phyloP scores from a whole-genome alignment of 345 rosid species.

The Rhodamnia argentea region DNA sequence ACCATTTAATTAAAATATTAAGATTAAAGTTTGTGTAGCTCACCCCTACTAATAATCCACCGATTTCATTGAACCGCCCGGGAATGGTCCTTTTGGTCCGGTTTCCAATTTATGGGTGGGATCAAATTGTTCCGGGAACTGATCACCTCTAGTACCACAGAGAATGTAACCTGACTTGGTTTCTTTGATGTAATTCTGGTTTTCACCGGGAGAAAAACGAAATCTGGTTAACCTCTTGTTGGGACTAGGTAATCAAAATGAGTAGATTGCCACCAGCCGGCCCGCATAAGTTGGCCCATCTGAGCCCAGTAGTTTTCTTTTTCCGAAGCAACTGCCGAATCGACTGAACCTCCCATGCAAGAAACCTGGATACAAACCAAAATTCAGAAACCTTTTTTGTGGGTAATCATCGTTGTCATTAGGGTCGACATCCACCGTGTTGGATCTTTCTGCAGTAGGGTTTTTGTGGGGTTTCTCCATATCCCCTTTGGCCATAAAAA shows the following conservation, averaged over 20 bases:
- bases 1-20: too few species aligned
- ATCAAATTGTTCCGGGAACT: too few species aligned
- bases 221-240: not conserved
- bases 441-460: not conserved
- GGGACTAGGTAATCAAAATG: not conserved
- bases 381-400: not conserved
- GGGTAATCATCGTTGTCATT: not conserved
- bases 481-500: not conserved
- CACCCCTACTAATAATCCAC: too few species aligned
- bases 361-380: not conserved
- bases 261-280: not conserved
- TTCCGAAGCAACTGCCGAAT: not conserved
- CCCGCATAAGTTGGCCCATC: not conserved
- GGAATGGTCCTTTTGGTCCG: too few species aligned
- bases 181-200: not conserved
- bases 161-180: not conserved
- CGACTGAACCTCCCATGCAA: not conserved
- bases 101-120: too few species aligned
- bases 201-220: not conserved
- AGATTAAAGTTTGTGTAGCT: too few species aligned
- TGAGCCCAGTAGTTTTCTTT: not conserved
- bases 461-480: constrained; percentile 12
- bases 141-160: too few species aligned
- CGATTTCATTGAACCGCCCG: too few species aligned
- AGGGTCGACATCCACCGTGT: not conserved